These are phyloP conservation scores for Tetrapisispora arboricola DNA, from an alignment of 805 yeast genomes.

Conservation along the genomic window DNA sequence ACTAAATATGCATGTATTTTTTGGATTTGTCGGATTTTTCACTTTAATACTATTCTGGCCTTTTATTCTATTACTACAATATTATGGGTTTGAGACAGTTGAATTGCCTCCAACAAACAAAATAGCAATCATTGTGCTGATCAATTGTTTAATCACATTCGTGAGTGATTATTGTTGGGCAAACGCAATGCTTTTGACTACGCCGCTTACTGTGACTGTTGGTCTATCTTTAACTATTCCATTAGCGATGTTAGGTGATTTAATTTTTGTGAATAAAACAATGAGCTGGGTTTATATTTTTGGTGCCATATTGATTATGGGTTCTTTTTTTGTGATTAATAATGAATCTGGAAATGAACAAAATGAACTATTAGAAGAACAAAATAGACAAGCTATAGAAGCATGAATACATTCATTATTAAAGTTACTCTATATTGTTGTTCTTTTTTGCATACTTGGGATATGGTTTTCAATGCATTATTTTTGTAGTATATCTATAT, in stretches of 20 bases:
- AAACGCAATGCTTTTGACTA: slow-evolving; percentile 82
- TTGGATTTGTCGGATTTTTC: slow-evolving; percentile 90
- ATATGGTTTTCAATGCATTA: too few species aligned
- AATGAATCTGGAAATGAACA: slow-evolving; percentile 60
- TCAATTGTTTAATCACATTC: slow-evolving; percentile 71
- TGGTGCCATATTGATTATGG: slow-evolving; percentile 73
- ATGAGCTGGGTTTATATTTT: slow-evolving; percentile 54
- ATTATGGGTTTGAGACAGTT: slow-evolving; percentile 54
- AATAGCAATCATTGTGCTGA: slow-evolving; percentile 42
- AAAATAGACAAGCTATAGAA: neutral
- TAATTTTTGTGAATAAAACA: slow-evolving; percentile 54
- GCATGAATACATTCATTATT: neutral
- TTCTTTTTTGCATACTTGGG: too few species aligned
- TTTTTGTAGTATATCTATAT: too few species aligned
- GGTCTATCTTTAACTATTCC: slow-evolving; percentile 93
- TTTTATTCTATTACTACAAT: slow-evolving; percentile 53
- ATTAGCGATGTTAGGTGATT: slow-evolving; percentile 85
- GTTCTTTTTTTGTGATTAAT: slow-evolving; percentile 78
- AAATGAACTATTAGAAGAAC: neutral
- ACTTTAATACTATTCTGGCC: slow-evolving; percentile 78
- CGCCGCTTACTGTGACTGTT: slow-evolving; percentile 91
- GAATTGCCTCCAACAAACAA: slow-evolving; percentile 52
- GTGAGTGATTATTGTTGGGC: slow-evolving; percentile 94
- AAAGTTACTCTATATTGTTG: too few species aligned
- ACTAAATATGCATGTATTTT: slow-evolving; percentile 77